Base-by-base conservation (phyloP, 345 rosid genomes). In the Populus nigra region DNA sequence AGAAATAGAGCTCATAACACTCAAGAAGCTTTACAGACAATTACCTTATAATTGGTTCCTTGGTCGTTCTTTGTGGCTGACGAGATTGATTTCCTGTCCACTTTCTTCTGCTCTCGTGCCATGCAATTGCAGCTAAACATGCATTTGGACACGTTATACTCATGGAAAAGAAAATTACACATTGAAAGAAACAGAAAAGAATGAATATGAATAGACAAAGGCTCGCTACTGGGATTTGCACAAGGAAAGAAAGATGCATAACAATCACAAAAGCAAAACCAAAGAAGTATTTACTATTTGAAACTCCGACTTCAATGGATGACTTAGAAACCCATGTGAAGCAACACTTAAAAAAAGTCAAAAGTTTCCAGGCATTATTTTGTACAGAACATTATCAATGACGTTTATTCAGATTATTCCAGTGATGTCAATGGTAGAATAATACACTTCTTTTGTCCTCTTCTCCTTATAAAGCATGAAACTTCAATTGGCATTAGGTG, bases 31-130 rank as follows among this genome's bases (percentile, higher is more conserved):
- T 59, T 23, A n/a, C 27, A 57, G 4, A 59, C 11, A 25, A 23
- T 59, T 82, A 91, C 98, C 98, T 90, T 86, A 94, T 91, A 71
- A 92, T 86, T 69, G 87, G 93, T 74, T 94, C 98, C 84, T 88
- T 92, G 3, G 78, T 41, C 69, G 78, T 67, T 80, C 77, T 81
- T 77, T 81, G 49, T 47, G 84, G 75, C 68, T 76, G 85, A 79
- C 75, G 82, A 76, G 93, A 84, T 75, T 76, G 85, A 76, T 90
- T 92, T 81, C 98, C 91, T 17, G 85, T 84, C 98, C 97, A 94
- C 86, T 80, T 91, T 79, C 81, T 88, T 80, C 98, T 87, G 75
- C 18, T 88, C 80, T 94, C 97, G 68, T 88, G 89, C 97, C 98
- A 94, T 36, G 90, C 69, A 72, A 79, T 80, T 75, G 83, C 93